These are phyloP conservation scores for Platismatia glauca DNA, from an alignment of 495 filamentous ascomycete genomes.

Conservation along the genomic window DNA sequence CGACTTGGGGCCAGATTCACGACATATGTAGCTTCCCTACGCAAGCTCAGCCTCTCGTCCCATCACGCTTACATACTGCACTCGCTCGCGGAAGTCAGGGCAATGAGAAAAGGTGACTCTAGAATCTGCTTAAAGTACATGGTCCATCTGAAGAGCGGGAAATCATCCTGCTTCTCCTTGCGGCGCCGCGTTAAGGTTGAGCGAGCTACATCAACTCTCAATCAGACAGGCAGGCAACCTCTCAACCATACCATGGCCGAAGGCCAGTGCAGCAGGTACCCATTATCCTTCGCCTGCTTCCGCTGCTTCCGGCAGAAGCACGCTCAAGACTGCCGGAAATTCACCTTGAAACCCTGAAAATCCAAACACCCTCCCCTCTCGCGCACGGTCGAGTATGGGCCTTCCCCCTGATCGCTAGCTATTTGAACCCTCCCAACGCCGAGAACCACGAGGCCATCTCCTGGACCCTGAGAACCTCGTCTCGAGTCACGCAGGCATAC, in stretches of 20 bases:
- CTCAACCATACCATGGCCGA: not conserved
- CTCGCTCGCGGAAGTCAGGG: too few species aligned
- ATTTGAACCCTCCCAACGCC: not conserved
- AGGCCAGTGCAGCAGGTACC: not conserved
- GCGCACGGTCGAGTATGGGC: not conserved
- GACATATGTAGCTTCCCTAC: too few species aligned
- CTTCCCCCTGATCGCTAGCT: not conserved
- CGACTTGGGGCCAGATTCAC: not conserved
- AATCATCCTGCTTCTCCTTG: too few species aligned
- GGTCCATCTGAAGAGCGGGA: not conserved
- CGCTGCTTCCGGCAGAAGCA: not conserved
- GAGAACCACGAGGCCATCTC: not conserved
- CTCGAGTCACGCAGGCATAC: not conserved
- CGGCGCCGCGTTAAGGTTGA: too few species aligned
- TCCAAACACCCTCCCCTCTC: not conserved
- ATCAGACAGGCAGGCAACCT: not conserved
- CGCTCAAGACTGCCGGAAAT: not conserved
- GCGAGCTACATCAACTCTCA: too few species aligned
- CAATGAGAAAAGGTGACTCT: not conserved
- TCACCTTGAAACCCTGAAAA: not conserved
- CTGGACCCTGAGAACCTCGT: not conserved
- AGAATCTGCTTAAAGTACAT: not conserved
- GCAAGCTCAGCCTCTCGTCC: too few species aligned
- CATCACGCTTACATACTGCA: too few species aligned
- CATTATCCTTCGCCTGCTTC: not conserved